A percentile compares a stretch with the other conserved stretches of the same genome.
Conservation (phyloP, 2,329 filamentous ascomycete species). For the Sporothrix humicola region DNA sequence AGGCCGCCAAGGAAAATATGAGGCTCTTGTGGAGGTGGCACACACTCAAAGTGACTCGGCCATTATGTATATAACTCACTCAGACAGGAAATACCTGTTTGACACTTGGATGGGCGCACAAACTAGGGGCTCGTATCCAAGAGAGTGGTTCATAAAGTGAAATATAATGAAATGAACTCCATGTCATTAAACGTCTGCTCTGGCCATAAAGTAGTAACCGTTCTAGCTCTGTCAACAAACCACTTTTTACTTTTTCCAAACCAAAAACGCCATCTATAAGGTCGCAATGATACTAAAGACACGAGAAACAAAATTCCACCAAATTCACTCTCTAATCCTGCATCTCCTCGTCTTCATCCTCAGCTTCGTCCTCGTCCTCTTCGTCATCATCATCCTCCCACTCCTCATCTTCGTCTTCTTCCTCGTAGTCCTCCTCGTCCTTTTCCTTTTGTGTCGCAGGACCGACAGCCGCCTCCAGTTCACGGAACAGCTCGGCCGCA, state of each 20-base stretch:
- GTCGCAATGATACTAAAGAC: neutral
- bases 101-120: neutral
- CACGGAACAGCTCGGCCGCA: slow-evolving; percentile 70
- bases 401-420: slow-evolving; percentile 57
- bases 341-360: slow-evolving; percentile 42
- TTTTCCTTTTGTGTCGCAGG: slow-evolving; percentile 57
- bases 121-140: neutral
- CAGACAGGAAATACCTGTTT: neutral
- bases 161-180: neutral
- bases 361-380: slow-evolving; percentile 58
- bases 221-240: neutral
- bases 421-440: slow-evolving; percentile 62
- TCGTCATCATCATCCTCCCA: slow-evolving; percentile 58
- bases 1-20: too few species aligned
- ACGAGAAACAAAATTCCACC: neutral
- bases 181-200: neutral
- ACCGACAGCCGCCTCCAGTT: slow-evolving; percentile 68
- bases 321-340: neutral
- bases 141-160: neutral
- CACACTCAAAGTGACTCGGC: neutral
- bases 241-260: neutral
- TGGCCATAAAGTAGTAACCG: neutral
- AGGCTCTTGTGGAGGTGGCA: too few species aligned
- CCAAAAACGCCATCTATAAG: slow-evolving; percentile 29
- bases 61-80: neutral